Conservation (phyloP, 1,284 basidiomycete species). For the Tilletia horrida region DNA sequence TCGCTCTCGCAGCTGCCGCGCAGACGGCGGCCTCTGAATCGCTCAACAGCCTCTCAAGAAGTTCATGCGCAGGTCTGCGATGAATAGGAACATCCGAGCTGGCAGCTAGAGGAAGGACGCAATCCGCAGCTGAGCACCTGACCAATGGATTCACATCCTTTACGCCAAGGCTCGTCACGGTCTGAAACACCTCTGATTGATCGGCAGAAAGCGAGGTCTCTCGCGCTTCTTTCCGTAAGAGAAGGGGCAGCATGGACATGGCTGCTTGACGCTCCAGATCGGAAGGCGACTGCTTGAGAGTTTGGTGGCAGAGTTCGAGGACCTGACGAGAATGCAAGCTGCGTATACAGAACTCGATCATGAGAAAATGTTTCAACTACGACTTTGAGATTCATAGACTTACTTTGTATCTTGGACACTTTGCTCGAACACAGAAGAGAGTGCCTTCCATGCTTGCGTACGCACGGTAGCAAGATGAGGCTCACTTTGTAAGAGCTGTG, state of each 20-base stretch:
- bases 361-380: too few relatives aligned
- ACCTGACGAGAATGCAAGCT: not conserved
- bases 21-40: constrained; percentile 3
- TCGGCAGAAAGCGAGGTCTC: too few relatives aligned
- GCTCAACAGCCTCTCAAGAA: not conserved
- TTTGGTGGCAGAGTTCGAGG: not conserved
- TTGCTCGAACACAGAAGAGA: not conserved
- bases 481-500: not conserved
- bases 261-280: constrained; percentile 11
- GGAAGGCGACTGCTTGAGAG: not conserved
- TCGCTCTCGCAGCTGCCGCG: not conserved
- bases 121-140: constrained; percentile 1
- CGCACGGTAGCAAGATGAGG: not conserved
- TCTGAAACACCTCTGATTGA: too few relatives aligned
- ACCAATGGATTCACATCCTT: not conserved
- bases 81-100: too few relatives aligned
- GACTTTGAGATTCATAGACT: not conserved
- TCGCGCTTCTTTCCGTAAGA: not conserved
- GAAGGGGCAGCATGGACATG: not conserved
- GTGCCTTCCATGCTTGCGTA: constrained; percentile 11
- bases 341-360: not conserved
- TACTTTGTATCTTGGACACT: not conserved
- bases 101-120: constrained; percentile 2
- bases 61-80: not conserved
- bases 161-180: not conserved